These are phyloP conservation scores for Kernera saxatilis DNA, from an alignment of 345 rosid species.

Conservation along the genomic window DNA sequence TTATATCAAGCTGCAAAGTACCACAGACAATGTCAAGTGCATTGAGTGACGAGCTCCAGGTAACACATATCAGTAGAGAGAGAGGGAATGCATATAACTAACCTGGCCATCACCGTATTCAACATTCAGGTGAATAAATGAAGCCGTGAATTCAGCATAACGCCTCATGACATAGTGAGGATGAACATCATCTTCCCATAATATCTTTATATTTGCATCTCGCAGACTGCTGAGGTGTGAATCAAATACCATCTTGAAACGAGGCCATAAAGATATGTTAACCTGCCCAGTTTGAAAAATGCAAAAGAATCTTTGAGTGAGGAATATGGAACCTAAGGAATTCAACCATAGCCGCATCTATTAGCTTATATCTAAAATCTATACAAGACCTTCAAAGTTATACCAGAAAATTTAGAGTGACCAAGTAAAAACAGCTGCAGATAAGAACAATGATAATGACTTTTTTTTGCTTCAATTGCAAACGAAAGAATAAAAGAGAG, in stretches of 20 bases:
- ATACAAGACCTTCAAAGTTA: background rate
- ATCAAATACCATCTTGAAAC: slow-evolving; percentile 95
- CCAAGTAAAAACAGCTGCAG: slow-evolving; percentile 8
- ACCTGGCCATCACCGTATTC: slow-evolving; percentile 99
- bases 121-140: slow-evolving; percentile 92
- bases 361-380: background rate
- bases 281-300: slow-evolving; percentile 51
- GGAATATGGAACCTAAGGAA: slow-evolving; percentile 10
- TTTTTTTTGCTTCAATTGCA: background rate
- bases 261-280: slow-evolving; percentile 96
- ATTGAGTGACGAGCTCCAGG: background rate
- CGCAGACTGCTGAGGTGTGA: slow-evolving; percentile 85
- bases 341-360: background rate
- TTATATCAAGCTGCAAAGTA: slow-evolving; percentile 81
- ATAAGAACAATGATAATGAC: background rate
- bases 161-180: slow-evolving; percentile 99
- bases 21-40: background rate
- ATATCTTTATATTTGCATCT: slow-evolving; percentile 75
- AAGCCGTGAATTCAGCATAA: slow-evolving; percentile 95
- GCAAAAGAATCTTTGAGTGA: slow-evolving; percentile 1
- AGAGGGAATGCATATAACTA: slow-evolving; percentile 13
- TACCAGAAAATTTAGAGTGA: background rate
- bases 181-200: slow-evolving; percentile 99
- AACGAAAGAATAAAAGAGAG: background rate
- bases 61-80: background rate